Conservation (phyloP, 2,329 filamentous ascomycete species). For the Cordyceps pruinosa region DNA sequence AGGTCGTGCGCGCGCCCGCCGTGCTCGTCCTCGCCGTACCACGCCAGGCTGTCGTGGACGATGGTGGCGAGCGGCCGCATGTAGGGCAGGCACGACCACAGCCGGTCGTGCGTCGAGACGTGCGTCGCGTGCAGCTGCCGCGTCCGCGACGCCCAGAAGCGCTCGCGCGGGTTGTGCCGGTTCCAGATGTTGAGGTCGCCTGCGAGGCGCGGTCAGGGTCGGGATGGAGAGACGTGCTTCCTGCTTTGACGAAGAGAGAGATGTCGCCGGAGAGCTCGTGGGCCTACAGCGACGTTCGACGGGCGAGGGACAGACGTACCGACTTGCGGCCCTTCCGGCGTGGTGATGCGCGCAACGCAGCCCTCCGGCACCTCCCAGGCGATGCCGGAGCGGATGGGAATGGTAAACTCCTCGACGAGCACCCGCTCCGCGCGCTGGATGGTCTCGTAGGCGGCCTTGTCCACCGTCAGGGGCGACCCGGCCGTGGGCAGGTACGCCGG, state of each 20-base stretch:
- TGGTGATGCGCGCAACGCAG: conserved; percentile 64
- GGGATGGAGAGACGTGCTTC: background rate
- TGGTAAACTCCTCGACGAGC: conserved; percentile 45
- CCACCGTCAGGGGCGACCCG: conserved; percentile 37
- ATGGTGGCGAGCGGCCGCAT: conserved; percentile 33
- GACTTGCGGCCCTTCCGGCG: conserved; percentile 71
- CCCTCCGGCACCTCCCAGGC: conserved; percentile 67
- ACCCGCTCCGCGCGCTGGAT: conserved; percentile 45
- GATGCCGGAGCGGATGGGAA: conserved; percentile 66
- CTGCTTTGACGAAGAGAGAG: background rate
- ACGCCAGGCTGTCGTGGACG: conserved; percentile 15
- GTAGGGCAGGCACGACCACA: conserved; percentile 75
- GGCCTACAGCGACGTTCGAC: background rate
- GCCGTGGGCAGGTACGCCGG: conserved; percentile 41
- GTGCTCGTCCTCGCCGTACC: conserved; percentile 53
- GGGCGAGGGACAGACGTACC: conserved; percentile 26
- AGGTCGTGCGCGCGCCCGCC: conserved; percentile 70
- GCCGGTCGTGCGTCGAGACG: conserved; percentile 61
- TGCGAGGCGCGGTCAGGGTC: conserved; percentile 7
- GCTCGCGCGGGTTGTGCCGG: conserved; percentile 65
- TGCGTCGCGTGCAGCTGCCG: conserved; percentile 73
- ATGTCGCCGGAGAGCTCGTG: too few relatives aligned
- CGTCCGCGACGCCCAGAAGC: conserved; percentile 76
- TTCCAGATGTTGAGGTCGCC: conserved; percentile 83
- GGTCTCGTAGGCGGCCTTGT: conserved; percentile 49